These are phyloP conservation scores for Colletotrichum abscissum DNA, from an alignment of 2,329 filamentous ascomycete species.

Conservation along the genomic window DNA sequence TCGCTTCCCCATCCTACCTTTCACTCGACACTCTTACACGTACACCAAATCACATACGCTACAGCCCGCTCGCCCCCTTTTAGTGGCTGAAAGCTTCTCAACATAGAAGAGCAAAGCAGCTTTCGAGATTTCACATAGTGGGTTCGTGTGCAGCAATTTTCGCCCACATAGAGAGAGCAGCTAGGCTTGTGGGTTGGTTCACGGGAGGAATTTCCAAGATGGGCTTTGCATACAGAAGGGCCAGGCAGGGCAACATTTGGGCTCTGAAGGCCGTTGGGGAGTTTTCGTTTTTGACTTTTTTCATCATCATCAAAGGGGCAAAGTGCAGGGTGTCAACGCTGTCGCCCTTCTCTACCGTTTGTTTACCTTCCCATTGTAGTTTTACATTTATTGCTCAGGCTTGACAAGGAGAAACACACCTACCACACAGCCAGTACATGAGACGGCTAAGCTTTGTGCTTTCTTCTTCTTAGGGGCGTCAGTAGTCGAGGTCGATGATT, in stretches of 20 bases:
- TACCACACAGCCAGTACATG: not conserved
- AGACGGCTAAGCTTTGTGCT: conserved; percentile 1
- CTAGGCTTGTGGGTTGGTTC: not conserved
- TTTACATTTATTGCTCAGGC: conserved; percentile 9
- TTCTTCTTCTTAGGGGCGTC: not conserved
- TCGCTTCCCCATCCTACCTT: not conserved
- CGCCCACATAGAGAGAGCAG: not conserved
- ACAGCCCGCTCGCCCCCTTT: conserved; percentile 9
- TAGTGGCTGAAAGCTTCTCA: conserved; percentile 6
- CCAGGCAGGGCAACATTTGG: not conserved
- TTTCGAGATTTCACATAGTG: not conserved
- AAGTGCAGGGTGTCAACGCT: not conserved
- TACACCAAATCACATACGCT: conserved; percentile 3
- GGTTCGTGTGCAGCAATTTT: conserved; percentile 5
- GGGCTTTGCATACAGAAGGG: conserved; percentile 10
- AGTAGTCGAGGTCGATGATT: too few relatives aligned
- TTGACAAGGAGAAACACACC: not conserved
- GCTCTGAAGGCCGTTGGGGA: conserved; percentile 17
- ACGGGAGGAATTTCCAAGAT: conserved; percentile 2
- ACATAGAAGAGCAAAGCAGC: conserved; percentile 1
- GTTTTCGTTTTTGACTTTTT: conserved; percentile 11
- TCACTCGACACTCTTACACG: conserved; percentile 10
- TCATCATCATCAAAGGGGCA: conserved; percentile 4
- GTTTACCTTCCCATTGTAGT: conserved; percentile 29
- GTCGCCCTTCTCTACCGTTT: conserved; percentile 13